Evolutionary conservation across 179 eudicot genomes (phyloP), one percentile per base, ranked within the genome.

Genomic region (Silene noctiflora): DNA sequence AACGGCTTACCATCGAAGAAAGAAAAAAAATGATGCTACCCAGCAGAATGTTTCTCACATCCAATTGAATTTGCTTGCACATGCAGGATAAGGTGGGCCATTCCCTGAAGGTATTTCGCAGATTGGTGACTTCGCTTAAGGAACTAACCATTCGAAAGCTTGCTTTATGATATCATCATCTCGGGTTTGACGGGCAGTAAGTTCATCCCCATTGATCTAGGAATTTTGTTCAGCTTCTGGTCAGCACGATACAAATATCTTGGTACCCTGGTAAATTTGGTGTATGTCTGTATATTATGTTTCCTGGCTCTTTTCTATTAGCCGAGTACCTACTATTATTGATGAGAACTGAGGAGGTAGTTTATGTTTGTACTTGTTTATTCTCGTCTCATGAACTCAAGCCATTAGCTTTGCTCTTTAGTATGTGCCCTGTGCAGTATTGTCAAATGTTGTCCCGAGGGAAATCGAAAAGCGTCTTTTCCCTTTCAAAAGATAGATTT

Each of bases 61-160:
- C 24, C 29, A 22, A 2, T 33, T 79, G 76, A 21, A 51, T 72
- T 46, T 14, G 61, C 10, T 9, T 69, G 65, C 67, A 21, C 77
- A 13, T 74, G 73, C 93, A 95, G 99, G 97, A 88, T 17, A 95
- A 95, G 88, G 85, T 89, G 14, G 97, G 97, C 21, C 92, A 86
- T 29, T 86, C 83, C 78, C 87, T 92, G 5, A 93, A 95, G 84
- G 93, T 91, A 58, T 93, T 95, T 74, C 87, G 80, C 75, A 86
- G 97, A 85, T 79, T 95, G 75, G 94, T 84, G 27, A 81, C 83
- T 58, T 87, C 99, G 39, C 86, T 95, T 12, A 95, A 93, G 87
- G 95, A 95, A 76, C 68, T 83, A 56, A 80, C 93, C 6, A 71
- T 88, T 71, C 95, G 77, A 33, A 86, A 81, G 75, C 79, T 87